Evolutionary conservation across 495 filamentous ascomycete species (phyloP), one percentile per base, ranked within the genome.

Genomic region (Penicillium mononematosum): DNA sequence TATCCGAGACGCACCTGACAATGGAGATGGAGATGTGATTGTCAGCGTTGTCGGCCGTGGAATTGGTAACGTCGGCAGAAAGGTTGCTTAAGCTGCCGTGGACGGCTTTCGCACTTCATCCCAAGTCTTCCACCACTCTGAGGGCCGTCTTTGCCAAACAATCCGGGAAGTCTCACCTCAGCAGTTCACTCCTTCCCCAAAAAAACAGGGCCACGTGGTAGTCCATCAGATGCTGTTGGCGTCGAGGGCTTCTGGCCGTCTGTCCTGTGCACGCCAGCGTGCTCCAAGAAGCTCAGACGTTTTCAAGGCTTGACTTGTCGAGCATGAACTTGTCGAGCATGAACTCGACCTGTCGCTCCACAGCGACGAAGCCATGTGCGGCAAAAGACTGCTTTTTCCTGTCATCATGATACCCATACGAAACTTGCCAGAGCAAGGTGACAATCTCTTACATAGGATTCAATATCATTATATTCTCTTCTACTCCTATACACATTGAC

Each of bases 31-130:
- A 7, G 89, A 93, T 70, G 77, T 97, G 42, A 83, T 97, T 36
- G 81, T 98, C 49, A 96, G 91, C 56, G 85, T 99, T 29, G 94
- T 97, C 61, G 95, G 95, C 27, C 87, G 83, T 65, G 95, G 95
- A 20, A 90, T 99, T 45, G 95, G 95, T 5, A 99, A 99, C 72
- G 88, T 97, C 45, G 94, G 92, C 36, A 83, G 91, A 57, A 98
- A 98, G 75, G 86, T 97, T 68, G 89, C 89, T 65, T 98, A 82
- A 81, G 39, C 41, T 39, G 32, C 27, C 20, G 25, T 25, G 16
- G 14, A 14, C 19, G 11, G n/a, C 44, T 36, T 34, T 47, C 27
- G 24, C 24, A 29, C 45, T 48, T 48, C 34, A 47, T 45, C 24
- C 44, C 53, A 45, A 45, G 16, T 46, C 43, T 47, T 24, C 31